These are phyloP conservation scores for Centrapalus pauciflorus DNA, from an alignment of 129 eudicot species.

Conservation along the genomic window DNA sequence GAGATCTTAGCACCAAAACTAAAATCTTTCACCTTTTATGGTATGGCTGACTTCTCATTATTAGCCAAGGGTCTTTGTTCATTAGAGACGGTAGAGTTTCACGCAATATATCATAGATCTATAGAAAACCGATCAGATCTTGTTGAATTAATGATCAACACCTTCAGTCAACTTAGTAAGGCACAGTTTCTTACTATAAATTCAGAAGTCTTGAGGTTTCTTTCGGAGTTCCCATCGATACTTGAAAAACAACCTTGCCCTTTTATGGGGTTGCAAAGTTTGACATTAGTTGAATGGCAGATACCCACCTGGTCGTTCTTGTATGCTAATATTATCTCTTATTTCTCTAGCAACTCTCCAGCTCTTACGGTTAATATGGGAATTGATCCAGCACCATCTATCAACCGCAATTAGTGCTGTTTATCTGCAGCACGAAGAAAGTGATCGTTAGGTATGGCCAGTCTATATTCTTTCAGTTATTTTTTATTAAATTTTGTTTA, in stretches of 20 bases:
- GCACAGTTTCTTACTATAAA: constrained; percentile 7
- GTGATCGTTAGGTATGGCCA: neutral
- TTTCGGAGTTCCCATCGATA: neutral
- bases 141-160: constrained; percentile 6
- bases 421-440: neutral
- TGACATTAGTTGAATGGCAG: neutral
- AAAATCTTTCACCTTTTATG: constrained; percentile 3
- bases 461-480: neutral
- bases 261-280: constrained; percentile 3
- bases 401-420: neutral
- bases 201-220: neutral
- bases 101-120: neutral
- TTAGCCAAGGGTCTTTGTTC: neutral
- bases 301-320: neutral
- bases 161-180: neutral
- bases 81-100: neutral
- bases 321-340: neutral
- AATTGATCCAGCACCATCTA: neutral
- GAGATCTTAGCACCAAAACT: constrained; percentile 21
- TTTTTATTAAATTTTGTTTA: neutral
- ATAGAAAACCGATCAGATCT: neutral
- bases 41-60: neutral
- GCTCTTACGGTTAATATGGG: neutral
- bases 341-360: neutral
- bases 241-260: neutral